Evolutionary conservation across 768 basidiomycete genomes (phyloP), one percentile per base, ranked within the genome.

Genomic region (Paxillus ammoniavirescens): DNA sequence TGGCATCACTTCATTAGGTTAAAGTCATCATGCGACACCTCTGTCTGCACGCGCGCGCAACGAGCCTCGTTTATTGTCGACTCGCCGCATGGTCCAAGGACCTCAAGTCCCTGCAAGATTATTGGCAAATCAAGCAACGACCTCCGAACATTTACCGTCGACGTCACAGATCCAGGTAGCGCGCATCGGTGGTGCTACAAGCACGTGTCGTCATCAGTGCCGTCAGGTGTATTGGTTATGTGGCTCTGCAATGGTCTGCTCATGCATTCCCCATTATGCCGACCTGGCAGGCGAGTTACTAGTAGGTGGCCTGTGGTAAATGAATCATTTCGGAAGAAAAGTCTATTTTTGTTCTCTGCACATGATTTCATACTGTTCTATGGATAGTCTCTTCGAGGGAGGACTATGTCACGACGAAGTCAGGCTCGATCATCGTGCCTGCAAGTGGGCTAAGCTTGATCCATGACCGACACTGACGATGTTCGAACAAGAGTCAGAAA

Each of bases 211-310:
- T 91, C 44, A 81, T 90, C 49, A 88, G 86, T 62, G 74, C 81
- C 14, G 79, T 86, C 18, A 88, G 89, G 87, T 88, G 1, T 91
- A 77, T 65, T 82, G 78, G 76, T 59, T 62, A 2, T 86, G 78
- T 69, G 85, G 87, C 1, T 80, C 81, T 17, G 75, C 79, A 3
- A 83, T 91, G 5, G 85, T 89, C 55, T 87, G 85, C 52, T 83
- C 85, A 4, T 93, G 91, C 57, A 85, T 83, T 4, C 69, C 72
- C 21, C 71, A 84, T 67, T 93, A 93, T 64, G 82, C 89, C 18
- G 91, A 95, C 65, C 72, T 91, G 38, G 17, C n/a, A 18, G 38
- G 17, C 7, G 38, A 40, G 26, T 26, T 6, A n/a, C n/a, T n/a
- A 4, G 6, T 26, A 26, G 17, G 38, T 8, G 38, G 38, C 38